Conservation (phyloP, 352 stramenopile genomes). For the Globisporangium mamillatum region DNA sequence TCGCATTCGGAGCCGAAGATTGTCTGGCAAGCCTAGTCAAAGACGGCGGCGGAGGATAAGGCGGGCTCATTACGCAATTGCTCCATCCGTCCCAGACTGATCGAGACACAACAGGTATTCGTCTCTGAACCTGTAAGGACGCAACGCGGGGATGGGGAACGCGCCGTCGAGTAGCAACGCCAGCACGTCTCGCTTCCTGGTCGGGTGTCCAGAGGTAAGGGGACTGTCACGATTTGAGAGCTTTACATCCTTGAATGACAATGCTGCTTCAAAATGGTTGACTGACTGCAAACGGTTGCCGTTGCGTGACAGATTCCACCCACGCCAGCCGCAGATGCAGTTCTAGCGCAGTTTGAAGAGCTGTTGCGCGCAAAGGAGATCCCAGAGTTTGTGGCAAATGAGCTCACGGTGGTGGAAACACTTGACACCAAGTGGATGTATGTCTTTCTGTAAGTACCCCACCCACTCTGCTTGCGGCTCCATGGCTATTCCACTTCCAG, state of each 20-base stretch:
- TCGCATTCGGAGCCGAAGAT: not conserved
- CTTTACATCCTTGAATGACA: not conserved
- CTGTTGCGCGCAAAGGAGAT: slow-evolving; percentile 33
- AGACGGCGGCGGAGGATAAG: not conserved
- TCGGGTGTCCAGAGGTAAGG: slow-evolving; percentile 52
- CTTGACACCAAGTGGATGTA: slow-evolving; percentile 71
- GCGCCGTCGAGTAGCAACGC: slow-evolving; percentile 31
- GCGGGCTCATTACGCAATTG: slow-evolving; percentile 4
- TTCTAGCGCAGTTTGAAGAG: slow-evolving; percentile 45
- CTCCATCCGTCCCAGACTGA: not conserved
- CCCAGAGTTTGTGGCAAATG: slow-evolving; percentile 26
- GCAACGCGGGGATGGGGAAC: slow-evolving; percentile 44
- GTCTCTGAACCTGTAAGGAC: not conserved
- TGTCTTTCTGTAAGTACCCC: slow-evolving; percentile 52
- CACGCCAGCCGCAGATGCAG: slow-evolving; percentile 30
- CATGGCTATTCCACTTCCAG: too few relatives aligned
- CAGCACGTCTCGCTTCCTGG: slow-evolving; percentile 42
- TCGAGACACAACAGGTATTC: not conserved
- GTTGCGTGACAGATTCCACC: slow-evolving; percentile 42
- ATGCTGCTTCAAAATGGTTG: not conserved
- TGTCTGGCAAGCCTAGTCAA: not conserved
- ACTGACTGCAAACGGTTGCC: not conserved
- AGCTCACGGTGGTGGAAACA: slow-evolving; percentile 43
- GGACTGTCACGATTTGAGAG: not conserved
- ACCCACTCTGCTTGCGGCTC: not conserved